Percentiles rank a stretch among this genome's conserved stretches.
These are phyloP conservation scores for Podaxis rugospora DNA, from an alignment of 768 basidiomycete genomes.

Conservation along the genomic window DNA sequence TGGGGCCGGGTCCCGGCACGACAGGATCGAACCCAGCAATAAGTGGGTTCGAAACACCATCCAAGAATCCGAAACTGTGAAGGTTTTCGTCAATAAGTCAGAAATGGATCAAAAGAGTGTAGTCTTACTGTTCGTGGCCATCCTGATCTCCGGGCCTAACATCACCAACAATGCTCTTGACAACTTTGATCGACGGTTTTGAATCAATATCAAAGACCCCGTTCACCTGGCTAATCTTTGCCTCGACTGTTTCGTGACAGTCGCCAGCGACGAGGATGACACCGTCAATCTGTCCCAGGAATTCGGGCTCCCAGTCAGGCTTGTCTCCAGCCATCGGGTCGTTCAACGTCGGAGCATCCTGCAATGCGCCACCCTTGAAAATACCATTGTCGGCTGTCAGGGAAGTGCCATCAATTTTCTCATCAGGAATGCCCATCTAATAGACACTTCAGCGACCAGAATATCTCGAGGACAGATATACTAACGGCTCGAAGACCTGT, in stretches of 20 bases:
- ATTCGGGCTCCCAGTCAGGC: slow-evolving; percentile 46
- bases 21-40: slow-evolving; percentile 35
- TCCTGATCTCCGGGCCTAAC: slow-evolving; percentile 38
- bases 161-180: slow-evolving; percentile 33
- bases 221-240: slow-evolving; percentile 29
- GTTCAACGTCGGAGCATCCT: slow-evolving; percentile 33
- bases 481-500: slow-evolving; percentile 37
- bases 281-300: slow-evolving; percentile 43
- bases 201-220: slow-evolving; percentile 29
- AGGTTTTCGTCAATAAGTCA: background rate
- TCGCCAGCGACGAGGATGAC: slow-evolving; percentile 48
- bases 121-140: slow-evolving; percentile 43
- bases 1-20: slow-evolving; percentile 31
- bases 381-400: slow-evolving; percentile 21
- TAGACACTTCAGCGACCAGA: background rate
- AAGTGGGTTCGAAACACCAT: slow-evolving; percentile 49
- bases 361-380: slow-evolving; percentile 38
- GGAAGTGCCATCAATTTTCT: slow-evolving; percentile 34
- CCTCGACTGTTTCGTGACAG: slow-evolving; percentile 30
- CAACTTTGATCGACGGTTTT: slow-evolving; percentile 31
- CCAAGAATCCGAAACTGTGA: slow-evolving; percentile 45
- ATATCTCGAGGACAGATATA: background rate
- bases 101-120: background rate
- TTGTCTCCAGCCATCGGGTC: slow-evolving; percentile 28
- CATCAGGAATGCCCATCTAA: slow-evolving; percentile 22